Conservation (phyloP, 805 yeast genomes). For the Kluyveromyces wickerhamii region DNA sequence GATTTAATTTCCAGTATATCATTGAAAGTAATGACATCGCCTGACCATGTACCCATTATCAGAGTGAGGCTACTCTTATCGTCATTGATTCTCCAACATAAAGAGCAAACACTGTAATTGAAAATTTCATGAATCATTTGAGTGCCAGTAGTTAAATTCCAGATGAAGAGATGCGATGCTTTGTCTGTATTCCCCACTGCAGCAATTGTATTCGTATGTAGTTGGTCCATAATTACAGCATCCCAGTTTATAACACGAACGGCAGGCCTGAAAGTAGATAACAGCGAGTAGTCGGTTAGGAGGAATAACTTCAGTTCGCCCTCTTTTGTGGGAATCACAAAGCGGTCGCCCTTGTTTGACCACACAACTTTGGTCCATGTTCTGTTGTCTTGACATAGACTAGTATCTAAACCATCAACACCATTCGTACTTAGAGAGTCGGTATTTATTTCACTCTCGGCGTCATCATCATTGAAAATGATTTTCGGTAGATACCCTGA, state of each 20-base stretch:
- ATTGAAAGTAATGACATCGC: constrained; percentile 32
- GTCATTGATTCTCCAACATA: constrained; percentile 30
- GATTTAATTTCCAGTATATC: constrained; percentile 16
- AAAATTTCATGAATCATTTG: constrained; percentile 19
- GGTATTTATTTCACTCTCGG: constrained; percentile 24
- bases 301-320: constrained; percentile 39
- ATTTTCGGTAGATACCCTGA: constrained; percentile 30
- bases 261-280: constrained; percentile 17
- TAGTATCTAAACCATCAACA: constrained; percentile 28
- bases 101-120: constrained; percentile 22
- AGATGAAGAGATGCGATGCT: constrained; percentile 45
- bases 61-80: constrained; percentile 20
- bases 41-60: constrained; percentile 32
- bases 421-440: constrained; percentile 38
- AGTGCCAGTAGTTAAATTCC: constrained; percentile 40
- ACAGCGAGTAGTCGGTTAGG: constrained; percentile 20
- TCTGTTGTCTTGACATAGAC: constrained; percentile 32
- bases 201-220: constrained; percentile 36
- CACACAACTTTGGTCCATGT: constrained; percentile 53
- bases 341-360: constrained; percentile 60
- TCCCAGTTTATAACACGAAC: constrained; percentile 4
- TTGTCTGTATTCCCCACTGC: constrained; percentile 35
- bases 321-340: constrained; percentile 57
- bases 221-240: constrained; percentile 3
- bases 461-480: constrained; percentile 15